phyloP scores from a whole-genome alignment of 2,329 filamentous ascomycete genomes.

The Colletotrichum viniferum region DNA sequence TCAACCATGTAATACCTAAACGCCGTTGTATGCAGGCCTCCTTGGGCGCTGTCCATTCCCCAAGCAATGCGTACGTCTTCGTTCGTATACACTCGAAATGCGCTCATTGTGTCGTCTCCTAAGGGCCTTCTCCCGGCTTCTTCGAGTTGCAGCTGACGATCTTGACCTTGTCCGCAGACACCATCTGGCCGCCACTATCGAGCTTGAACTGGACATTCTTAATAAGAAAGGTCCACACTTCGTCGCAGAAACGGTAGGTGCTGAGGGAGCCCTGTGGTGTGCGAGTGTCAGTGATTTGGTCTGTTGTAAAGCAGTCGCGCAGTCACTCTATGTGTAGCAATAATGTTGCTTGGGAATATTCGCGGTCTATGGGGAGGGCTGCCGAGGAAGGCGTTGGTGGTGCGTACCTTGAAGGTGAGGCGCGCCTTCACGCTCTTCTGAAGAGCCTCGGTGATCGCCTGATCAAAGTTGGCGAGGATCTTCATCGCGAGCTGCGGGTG shows the following conservation, averaged over 20 bases:
- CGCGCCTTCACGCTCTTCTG: conserved; percentile 92
- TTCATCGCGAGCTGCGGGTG: conserved; percentile 99
- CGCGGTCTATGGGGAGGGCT: background rate
- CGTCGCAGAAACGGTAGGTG: conserved; percentile 98
- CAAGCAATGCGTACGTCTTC: background rate
- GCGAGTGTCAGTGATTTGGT: background rate
- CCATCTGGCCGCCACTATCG: conserved; percentile 74
- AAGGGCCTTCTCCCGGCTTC: conserved; percentile 50
- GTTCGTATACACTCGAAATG: background rate
- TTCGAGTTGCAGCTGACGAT: conserved; percentile 98
- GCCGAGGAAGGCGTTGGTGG: background rate
- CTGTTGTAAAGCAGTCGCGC: background rate
- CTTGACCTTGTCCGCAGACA: conserved; percentile 92
- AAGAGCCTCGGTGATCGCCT: conserved; percentile 87
- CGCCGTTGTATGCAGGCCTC: conserved; percentile 17
- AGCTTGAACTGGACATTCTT: conserved; percentile 99
- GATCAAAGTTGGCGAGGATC: conserved; percentile 94
- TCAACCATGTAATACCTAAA: conserved; percentile 1
- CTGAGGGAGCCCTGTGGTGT: conserved; percentile 82
- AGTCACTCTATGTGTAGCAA: background rate
- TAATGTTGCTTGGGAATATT: background rate
- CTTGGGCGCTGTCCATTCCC: background rate
- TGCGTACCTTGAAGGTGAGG: conserved; percentile 87
- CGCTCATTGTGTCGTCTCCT: background rate
- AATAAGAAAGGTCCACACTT: conserved; percentile 99